Evolutionary conservation across 202 grass and related monocot species (phyloP).

Genomic region (Schoenoplectus tabernaemontani): DNA sequence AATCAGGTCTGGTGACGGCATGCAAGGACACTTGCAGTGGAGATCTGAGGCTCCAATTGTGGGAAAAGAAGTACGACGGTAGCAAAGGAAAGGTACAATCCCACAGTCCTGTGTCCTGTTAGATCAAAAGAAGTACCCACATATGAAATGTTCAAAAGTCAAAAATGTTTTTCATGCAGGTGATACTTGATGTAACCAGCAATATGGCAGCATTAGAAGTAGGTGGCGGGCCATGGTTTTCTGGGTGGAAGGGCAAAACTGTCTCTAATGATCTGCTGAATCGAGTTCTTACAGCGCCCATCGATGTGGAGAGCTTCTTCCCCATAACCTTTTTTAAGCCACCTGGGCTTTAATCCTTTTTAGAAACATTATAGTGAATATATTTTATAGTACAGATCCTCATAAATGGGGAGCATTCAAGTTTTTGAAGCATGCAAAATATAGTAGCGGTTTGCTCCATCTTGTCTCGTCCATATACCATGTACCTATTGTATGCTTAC

Average conservation of each 20-base stretch:
- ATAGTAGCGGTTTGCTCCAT: not conserved
- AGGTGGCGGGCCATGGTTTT: conserved; percentile 89
- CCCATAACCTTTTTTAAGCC: conserved; percentile 64
- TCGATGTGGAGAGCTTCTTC: conserved; percentile 58
- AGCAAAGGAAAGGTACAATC: conserved; percentile 59
- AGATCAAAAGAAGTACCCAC: not conserved
- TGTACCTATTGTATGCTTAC: not conserved
- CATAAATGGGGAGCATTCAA: not conserved
- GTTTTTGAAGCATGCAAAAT: not conserved
- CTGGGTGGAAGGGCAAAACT: conserved; percentile 60
- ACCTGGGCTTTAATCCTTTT: conserved; percentile 50
- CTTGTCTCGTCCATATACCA: not conserved
- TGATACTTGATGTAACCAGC: conserved; percentile 74
- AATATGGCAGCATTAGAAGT: conserved; percentile 85
- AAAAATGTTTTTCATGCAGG: conserved; percentile 26
- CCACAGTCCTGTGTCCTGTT: not conserved
- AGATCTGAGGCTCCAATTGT: conserved; percentile 68
- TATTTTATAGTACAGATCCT: not conserved
- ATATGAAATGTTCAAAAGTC: not conserved
- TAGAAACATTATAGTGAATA: not conserved
- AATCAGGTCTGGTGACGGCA: conserved; percentile 61
- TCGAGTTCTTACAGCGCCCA: conserved; percentile 29
- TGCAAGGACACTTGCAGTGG: conserved; percentile 88
- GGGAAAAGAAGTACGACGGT: conserved; percentile 59
- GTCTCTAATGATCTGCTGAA: conserved; percentile 36